Evolutionary conservation across 805 yeast genomes (phyloP).

Genomic region (Nakazawaea wickerhamii): DNA sequence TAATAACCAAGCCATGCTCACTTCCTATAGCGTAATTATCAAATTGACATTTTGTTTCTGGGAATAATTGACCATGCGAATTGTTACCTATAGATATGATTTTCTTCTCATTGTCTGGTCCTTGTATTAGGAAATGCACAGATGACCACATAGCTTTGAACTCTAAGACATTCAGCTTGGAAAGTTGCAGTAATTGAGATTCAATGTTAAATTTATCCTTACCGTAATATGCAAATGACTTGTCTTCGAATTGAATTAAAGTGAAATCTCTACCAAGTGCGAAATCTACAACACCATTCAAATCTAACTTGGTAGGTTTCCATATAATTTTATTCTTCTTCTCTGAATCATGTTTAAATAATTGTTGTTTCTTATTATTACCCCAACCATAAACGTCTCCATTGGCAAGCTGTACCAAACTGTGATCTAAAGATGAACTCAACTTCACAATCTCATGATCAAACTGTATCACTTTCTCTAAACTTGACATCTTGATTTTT

Average conservation of each 20-base stretch:
- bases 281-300: constrained; percentile 15
- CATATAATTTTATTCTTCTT: constrained; percentile 19
- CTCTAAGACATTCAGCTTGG: constrained; percentile 13
- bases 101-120: constrained; percentile 1
- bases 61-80: constrained; percentile 62
- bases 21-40: constrained; percentile 56
- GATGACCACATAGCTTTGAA: constrained; percentile 76
- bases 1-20: constrained; percentile 68
- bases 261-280: constrained; percentile 60
- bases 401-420: constrained; percentile 31
- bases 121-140: constrained; percentile 39
- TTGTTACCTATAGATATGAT: constrained; percentile 65
- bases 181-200: constrained; percentile 2
- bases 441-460: constrained; percentile 14
- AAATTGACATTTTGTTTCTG: constrained; percentile 15
- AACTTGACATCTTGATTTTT: constrained; percentile 13
- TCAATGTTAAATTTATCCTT: constrained; percentile 25
- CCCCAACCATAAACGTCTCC: constrained; percentile 65
- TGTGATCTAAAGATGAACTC: constrained; percentile 41
- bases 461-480: constrained; percentile 1
- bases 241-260: constrained; percentile 23
- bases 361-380: constrained; percentile 55
- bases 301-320: constrained; percentile 18
- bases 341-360: constrained; percentile 22
- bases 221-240: constrained; percentile 24